Evolutionary conservation across 306 rosid species (phyloP), one percentile per base, ranked within the genome.

Genomic region (Calophaca sinica): DNA sequence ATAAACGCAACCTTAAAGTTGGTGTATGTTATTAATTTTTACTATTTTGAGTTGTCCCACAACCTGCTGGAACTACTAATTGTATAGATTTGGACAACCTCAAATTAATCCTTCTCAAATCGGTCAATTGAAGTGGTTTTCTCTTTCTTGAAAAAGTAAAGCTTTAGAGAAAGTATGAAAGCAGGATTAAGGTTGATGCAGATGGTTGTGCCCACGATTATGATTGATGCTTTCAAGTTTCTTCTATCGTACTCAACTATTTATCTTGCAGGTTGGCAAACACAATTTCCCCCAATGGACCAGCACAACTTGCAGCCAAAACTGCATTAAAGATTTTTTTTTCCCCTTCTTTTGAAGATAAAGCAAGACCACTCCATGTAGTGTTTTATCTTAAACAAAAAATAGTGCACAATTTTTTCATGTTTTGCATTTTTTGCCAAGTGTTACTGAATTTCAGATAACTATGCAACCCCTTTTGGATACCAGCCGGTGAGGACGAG

Each of bases 181-280:
- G 26, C 26, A 20, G 26, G 26, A 20, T 20, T 20, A 71, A 14
- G 14, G 70, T 72, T 46, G 54, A 2, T 69, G 38, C 12, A 52
- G 58, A 41, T 42, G 36, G 52, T 41, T 31, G 15, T 52, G 26
- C 26, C 26, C 58, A 68, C 26, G 50, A 77, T 71, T 79, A 54
- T 63, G 49, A 76, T 49, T 31, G 62, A 72, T 79, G 79, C 62
- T 72, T 72, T 54, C 29, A 5, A 57, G 45, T 66, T 53, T 79
- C 74, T 72, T 72, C 62, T 35, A 46, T 72, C 51, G 0, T 15
- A 71, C 72, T 78, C 70, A 61, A 51, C 44, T 63, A 50, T 50
- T 9, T 59, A 38, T 42, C 11, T 57, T 12, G 42, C 8, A 35
- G 58, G 12, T 41, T 15, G 29, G 5, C 50, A 10, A 38, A 61